Base-by-base conservation (phyloP, 345 rosid genomes). In the Eucalyptus urophylla region DNA sequence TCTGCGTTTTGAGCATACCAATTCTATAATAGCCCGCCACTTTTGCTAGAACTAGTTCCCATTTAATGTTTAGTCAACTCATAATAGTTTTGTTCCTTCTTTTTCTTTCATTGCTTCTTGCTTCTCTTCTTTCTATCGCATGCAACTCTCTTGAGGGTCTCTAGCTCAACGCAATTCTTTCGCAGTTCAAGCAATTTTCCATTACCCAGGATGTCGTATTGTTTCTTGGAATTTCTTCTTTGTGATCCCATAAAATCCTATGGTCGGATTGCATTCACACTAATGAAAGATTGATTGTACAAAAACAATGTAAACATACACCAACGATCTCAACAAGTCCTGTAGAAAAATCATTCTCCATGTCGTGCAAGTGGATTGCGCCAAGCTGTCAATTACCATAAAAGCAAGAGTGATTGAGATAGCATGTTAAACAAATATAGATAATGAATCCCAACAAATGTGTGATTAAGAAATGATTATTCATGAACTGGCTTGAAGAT, bases 231-330 rank as follows among this genome's bases (percentile, higher is more conserved):
- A 69, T 33, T 69, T 17, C 4, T 17, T 16, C 25, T 14, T 67
- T 3, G 0, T 1, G 3, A 8, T 67, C 37, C 11, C 6, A 0
- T 16, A 19, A 31, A 16, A 67, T 67, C 6, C 0, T 1, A 2
- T 5, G 3, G 25, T 0, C 2, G 4, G 14, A 11, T 43, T 43
- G 43, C 43, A 43, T 43, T 43, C 43, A 43, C 43, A 43, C 43
- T 43, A 43, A 43, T 43, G 43, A 43, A 43, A 43, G 43, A 43
- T 72, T 10, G 25, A 69, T 3, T 69, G 43, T 7, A 5, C 80
- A 5, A 9, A 37, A 5, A 72, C 11, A 31, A 31, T 8, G 22
- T 5, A 69, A 31, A 69, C 24, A 31, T 69, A 31, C 12, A 8
- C 22, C 5, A 1, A 5, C 43, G 2, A 31, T 1, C 21, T 2